Percentiles rank a stretch among this genome's conserved stretches.
Conservation (phyloP, 1,284 basidiomycete genomes). For the Takashimella koratensis region DNA sequence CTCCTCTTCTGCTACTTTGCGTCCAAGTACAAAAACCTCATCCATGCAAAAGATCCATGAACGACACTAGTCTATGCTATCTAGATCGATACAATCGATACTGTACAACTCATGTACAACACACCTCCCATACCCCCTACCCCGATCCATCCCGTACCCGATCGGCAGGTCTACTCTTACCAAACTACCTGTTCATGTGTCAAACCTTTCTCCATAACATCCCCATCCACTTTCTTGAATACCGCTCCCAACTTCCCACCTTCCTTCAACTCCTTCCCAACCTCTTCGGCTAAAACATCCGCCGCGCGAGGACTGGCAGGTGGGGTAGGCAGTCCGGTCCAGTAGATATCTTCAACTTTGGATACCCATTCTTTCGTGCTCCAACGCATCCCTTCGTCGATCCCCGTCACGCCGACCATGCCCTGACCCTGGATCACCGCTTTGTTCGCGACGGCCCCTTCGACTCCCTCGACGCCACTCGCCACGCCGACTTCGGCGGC, state of each 20-base stretch:
- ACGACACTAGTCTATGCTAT: too few relatives aligned
- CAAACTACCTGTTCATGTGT: slow-evolving; percentile 69
- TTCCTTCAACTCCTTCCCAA: slow-evolving; percentile 52
- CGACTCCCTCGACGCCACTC: neutral
- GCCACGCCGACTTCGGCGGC: neutral
- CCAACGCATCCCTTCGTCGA: slow-evolving; percentile 51
- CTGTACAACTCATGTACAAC: too few relatives aligned
- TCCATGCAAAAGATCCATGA: too few relatives aligned
- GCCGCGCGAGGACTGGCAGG: slow-evolving; percentile 53
- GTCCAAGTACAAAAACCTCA: too few relatives aligned
- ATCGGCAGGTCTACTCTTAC: slow-evolving; percentile 56
- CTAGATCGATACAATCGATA: too few relatives aligned
- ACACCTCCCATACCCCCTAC: too few relatives aligned
- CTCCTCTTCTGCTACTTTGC: too few relatives aligned
- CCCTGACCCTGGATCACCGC: slow-evolving; percentile 8
- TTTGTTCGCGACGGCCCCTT: slow-evolving; percentile 2
- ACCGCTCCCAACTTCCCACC: slow-evolving; percentile 66
- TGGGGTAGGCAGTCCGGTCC: slow-evolving; percentile 58
- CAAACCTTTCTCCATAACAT: slow-evolving; percentile 60
- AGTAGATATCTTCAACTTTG: slow-evolving; percentile 72
- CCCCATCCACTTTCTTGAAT: slow-evolving; percentile 82
- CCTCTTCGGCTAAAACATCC: slow-evolving; percentile 52
- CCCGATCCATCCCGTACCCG: too few relatives aligned
- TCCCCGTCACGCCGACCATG: slow-evolving; percentile 30
- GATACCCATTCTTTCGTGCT: slow-evolving; percentile 66